These are phyloP conservation scores for Ceratocystis lukuohia DNA, from an alignment of 2,329 filamentous ascomycete genomes.

Conservation along the genomic window DNA sequence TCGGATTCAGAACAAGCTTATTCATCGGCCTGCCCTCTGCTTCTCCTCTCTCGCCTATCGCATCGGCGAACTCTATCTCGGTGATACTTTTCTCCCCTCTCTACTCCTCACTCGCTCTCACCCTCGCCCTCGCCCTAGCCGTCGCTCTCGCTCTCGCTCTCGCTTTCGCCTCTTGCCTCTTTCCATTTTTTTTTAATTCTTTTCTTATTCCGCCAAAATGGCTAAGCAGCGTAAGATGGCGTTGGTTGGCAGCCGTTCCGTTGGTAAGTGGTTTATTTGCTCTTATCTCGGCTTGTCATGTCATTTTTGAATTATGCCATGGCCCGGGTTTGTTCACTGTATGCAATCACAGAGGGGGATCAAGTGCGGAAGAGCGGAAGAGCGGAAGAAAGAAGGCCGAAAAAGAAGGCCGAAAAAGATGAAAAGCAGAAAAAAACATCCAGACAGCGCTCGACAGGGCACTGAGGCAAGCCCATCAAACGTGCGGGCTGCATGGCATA, in stretches of 20 bases:
- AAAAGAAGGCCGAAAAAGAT: not conserved
- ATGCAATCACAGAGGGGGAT: not conserved
- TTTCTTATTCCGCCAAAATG: constrained; percentile 28
- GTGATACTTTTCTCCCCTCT: not conserved
- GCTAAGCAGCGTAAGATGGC: constrained; percentile 86
- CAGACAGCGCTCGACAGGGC: not conserved
- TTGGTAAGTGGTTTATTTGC: constrained; percentile 36
- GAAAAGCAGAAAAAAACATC: not conserved
- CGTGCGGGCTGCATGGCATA: not conserved
- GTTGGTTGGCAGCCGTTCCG: constrained; percentile 86
- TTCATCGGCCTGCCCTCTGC: not conserved
- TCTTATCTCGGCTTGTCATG: not conserved
- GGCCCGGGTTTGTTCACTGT: not conserved
- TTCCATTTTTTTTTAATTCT: not conserved
- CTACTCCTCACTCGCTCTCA: not conserved
- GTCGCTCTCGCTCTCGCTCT: too few relatives aligned
- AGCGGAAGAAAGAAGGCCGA: not conserved
- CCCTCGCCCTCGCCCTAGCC: not conserved
- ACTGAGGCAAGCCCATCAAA: not conserved
- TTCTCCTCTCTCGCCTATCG: not conserved
- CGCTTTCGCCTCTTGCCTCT: not conserved
- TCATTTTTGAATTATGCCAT: not conserved
- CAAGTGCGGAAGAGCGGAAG: not conserved
- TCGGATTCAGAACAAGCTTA: not conserved
- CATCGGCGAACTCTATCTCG: not conserved